Percentiles rank a stretch among this genome's conserved stretches.
phyloP scores from a whole-genome alignment of 352 stramenopile species.

The Pythium aristosporum region DNA sequence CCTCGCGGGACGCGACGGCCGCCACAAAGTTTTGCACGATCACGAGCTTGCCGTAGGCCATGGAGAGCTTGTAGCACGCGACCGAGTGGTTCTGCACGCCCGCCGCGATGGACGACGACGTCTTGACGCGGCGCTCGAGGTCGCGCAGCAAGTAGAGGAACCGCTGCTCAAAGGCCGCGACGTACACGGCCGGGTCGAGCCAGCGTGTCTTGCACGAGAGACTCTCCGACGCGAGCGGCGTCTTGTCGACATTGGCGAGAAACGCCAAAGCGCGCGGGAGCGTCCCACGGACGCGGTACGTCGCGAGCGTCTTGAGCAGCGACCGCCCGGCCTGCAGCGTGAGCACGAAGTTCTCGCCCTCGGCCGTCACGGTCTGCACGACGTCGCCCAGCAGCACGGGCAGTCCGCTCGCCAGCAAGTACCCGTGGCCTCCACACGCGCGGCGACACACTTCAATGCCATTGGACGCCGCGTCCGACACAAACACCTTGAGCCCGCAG shows the following conservation, averaged over 20 bases:
- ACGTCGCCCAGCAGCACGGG: constrained; percentile 88
- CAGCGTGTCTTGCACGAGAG: constrained; percentile 22
- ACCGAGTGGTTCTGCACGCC: constrained; percentile 64
- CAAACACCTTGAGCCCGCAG: constrained; percentile 62
- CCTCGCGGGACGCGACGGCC: constrained; percentile 26
- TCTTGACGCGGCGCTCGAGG: constrained; percentile 36
- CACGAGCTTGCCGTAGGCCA: constrained; percentile 55
- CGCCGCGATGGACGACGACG: constrained; percentile 29
- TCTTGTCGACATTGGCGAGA: constrained; percentile 49
- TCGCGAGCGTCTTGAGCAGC: constrained; percentile 43
- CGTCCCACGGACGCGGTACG: constrained; percentile 31
- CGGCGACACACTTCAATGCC: constrained; percentile 55
- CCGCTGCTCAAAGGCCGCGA: constrained; percentile 49
- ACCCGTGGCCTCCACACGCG: constrained; percentile 93
- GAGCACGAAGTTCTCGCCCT: constrained; percentile 96
- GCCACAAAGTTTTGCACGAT: constrained; percentile 50
- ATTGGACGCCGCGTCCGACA: constrained; percentile 45
- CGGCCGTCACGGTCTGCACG: constrained; percentile 94
- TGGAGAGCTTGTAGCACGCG: constrained; percentile 57
- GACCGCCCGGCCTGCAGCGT: constrained; percentile 52
- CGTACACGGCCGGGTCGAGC: constrained; percentile 30
- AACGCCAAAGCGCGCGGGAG: constrained; percentile 44
- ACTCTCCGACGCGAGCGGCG: constrained; percentile 1
- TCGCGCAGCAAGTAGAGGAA: constrained; percentile 49
- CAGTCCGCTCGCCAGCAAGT: constrained; percentile 74